Evolutionary conservation across 2,329 filamentous ascomycete genomes (phyloP), one percentile per base, ranked within the genome.

Genomic region (Neocucurbitaria cava): DNA sequence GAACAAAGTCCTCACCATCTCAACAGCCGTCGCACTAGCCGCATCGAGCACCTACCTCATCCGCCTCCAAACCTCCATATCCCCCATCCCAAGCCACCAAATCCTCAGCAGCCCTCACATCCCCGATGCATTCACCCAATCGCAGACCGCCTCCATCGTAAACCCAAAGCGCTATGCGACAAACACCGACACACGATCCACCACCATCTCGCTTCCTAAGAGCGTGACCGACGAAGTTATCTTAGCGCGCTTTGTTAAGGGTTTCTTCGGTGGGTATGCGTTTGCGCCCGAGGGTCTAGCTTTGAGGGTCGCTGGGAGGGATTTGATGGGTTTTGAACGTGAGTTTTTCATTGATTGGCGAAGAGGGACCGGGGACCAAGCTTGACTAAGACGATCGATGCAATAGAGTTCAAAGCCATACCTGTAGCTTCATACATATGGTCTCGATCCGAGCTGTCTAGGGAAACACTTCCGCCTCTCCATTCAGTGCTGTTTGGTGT

Each of bases 201-300:
- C 51, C 18, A 51, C 36, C 3, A 3, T 61, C 10, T 15, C 31
- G 1, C 15, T 64, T 4, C 47, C 45, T n/a, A 13, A 30, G 9
- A 17, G 15, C 5, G 1, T 58, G 2, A 39, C 45, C 2, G 53
- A 62, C 47, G 58, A 62, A 23, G 43, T 39, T 10, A 40, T 62
- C 5, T 23, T 64, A 4, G 54, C 55, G 18, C 43, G 39, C 20
- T 64, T 59, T 33, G 41, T 59, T 1, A 58, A 59, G 23, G 61
- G 58, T 11, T 64, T 61, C 39, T 64, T 61, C 38, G 61, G 58
- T 1, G 56, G 61, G 1, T 49, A 52, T 36, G 52, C 58, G 7
- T 58, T 64, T 4, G 44, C 38, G 5, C 54, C 56, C 8, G 61
- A 64, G 33, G 26, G 49, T n/a, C n/a, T 5, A 20, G 9, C 5